These are phyloP conservation scores for Euryodendron excelsum DNA, from an alignment of 148 eudicot genomes.

Conservation along the genomic window DNA sequence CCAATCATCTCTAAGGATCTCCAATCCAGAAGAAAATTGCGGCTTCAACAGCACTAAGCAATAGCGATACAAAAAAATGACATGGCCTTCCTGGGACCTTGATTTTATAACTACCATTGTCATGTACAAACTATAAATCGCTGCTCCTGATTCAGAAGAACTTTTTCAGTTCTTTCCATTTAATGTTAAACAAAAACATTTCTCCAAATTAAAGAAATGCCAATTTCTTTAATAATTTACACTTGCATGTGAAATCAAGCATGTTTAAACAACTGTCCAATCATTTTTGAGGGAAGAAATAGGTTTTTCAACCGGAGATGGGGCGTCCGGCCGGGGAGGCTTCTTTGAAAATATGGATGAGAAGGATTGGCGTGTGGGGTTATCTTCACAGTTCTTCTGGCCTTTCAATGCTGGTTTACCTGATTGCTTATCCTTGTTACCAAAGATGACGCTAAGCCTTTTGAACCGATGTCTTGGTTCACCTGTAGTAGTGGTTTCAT, in stretches of 20 bases:
- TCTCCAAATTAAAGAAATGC: conserved; percentile 5
- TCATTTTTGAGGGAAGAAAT: conserved; percentile 44
- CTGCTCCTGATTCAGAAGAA: neutral
- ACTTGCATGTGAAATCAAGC: conserved; percentile 11
- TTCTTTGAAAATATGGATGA: conserved; percentile 67
- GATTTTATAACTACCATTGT: neutral
- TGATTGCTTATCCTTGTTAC: conserved; percentile 44
- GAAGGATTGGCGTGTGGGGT: conserved; percentile 42
- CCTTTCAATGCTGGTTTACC: conserved; percentile 37
- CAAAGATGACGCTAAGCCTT: conserved; percentile 60
- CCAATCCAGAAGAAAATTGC: neutral
- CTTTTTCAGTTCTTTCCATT: neutral
- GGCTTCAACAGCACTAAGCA: conserved; percentile 5
- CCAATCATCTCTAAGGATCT: too few relatives aligned
- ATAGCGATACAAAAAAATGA: neutral
- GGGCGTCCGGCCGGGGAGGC: conserved; percentile 67
- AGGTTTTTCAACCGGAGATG: conserved; percentile 43
- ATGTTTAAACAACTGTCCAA: conserved; percentile 46
- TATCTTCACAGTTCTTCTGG: conserved; percentile 40
- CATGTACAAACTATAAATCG: neutral
- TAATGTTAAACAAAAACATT: conserved; percentile 17
- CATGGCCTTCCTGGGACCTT: neutral
- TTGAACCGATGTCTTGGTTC: conserved; percentile 65
- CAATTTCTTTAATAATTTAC: conserved; percentile 13
- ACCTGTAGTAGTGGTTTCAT: conserved; percentile 40